Base-by-base conservation (phyloP, 352 stramenopile species). In the Peronospora farinosa region DNA sequence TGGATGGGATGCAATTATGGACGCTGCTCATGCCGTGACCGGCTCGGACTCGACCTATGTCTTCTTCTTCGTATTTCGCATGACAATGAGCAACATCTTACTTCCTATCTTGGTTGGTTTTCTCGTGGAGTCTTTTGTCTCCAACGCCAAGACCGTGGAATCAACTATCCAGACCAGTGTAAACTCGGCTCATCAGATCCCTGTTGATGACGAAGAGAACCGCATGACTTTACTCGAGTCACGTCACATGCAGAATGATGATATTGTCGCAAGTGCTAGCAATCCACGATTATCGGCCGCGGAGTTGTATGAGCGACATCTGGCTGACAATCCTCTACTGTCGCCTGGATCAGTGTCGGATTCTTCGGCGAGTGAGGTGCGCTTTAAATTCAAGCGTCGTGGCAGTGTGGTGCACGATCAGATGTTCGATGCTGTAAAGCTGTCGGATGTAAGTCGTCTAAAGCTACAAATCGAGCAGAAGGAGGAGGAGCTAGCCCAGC, bases 101-200 rank as follows among this genome's bases (percentile, higher is more conserved):
- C 54, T 92, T 36, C 81, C 81, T 5, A 92, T 92, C 50, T 86
- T 92, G 42, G 78, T 89, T 17, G 81, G 81, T 84, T 92, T 92
- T 59, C 63, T 92, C 15, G 81, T 92, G 17, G 81, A 92, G 52
- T 86, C 76, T 17, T 92, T 92, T 41, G 75, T 84, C 1, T 87
- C 77, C 9, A 92, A 87, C 45, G 74, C 73, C 43, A 86, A 86
- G 60, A 74, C 57, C 1, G 64, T 86, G 0, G 72, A 91, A 49
- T 76, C 81, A 37, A 74, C 77, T 1, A 78, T 81, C 32, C 56
- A 83, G 47, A 80, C 72, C 15, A 67, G 57, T 39, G 72, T 88
- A 0, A 65, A 84, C 40, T 74, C 66, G 8, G 46, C 31, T 2
- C 59, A 74, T 12, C 40, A 64, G 33, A 49, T 69, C 0, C 45